Conservation (phyloP, 2,329 filamentous ascomycete species). For the Aspergillus fumigatus region DNA sequence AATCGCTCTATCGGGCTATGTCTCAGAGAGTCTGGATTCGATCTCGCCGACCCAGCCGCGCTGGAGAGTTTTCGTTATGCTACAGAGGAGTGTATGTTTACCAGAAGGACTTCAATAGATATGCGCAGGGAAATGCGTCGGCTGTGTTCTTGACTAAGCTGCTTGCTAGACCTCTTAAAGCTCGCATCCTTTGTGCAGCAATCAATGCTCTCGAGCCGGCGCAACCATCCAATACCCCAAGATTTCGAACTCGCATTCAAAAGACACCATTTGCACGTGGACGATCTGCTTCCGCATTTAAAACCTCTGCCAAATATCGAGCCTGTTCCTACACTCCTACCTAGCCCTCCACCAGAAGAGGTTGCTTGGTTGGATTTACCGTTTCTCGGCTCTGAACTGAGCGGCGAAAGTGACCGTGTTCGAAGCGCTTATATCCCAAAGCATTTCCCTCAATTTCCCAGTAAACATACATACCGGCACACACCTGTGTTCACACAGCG, state of each 20-base stretch:
- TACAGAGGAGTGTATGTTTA: constrained; percentile 55
- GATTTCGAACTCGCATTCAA: constrained; percentile 52
- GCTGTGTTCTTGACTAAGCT: constrained; percentile 12
- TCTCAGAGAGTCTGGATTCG: constrained; percentile 51
- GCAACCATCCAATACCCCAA: constrained; percentile 52
- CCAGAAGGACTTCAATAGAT: not conserved
- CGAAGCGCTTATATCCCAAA: constrained; percentile 52
- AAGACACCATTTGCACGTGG: constrained; percentile 23
- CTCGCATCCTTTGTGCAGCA: constrained; percentile 51
- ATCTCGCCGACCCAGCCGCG: constrained; percentile 51
- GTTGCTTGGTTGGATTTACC: constrained; percentile 31
- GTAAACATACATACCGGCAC: constrained; percentile 59
- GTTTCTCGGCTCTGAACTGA: constrained; percentile 51
- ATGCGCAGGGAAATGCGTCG: not conserved
- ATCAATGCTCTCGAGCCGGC: constrained; percentile 55
- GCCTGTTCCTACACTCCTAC: constrained; percentile 28
- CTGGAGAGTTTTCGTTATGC: constrained; percentile 53
- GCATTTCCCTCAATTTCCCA: constrained; percentile 60
- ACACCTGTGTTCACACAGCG: constrained; percentile 56
- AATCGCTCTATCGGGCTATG: constrained; percentile 51
- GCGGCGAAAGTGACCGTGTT: constrained; percentile 43
- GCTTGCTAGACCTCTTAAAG: constrained; percentile 48
- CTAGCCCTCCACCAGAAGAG: constrained; percentile 39
- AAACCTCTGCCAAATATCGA: constrained; percentile 21
- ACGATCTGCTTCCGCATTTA: constrained; percentile 33